Percentiles rank a stretch among this genome's conserved stretches.
These are phyloP conservation scores for Globisporangium megalacanthum DNA, from an alignment of 352 stramenopile genomes.

Conservation along the genomic window DNA sequence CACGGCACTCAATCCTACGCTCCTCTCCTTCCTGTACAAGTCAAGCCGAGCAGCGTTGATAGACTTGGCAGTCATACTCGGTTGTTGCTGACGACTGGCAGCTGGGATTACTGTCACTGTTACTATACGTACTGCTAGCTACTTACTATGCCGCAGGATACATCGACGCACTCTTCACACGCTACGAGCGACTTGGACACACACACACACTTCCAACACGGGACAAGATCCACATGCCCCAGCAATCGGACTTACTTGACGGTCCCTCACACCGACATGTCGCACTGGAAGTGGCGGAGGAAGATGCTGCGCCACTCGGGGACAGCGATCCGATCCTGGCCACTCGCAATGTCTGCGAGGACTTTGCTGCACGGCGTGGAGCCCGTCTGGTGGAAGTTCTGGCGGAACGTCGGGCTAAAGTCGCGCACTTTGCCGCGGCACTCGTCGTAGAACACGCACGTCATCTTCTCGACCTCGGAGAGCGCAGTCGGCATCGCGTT, in stretches of 20 bases:
- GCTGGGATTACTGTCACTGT: too few species aligned
- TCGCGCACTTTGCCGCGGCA: conserved; percentile 67
- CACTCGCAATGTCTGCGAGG: conserved; percentile 49
- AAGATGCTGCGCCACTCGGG: conserved; percentile 71
- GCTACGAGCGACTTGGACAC: too few species aligned
- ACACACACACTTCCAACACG: too few species aligned
- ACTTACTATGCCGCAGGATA: neutral
- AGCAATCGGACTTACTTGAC: too few species aligned
- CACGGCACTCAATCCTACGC: neutral
- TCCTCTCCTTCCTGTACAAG: neutral
- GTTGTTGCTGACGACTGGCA: too few species aligned
- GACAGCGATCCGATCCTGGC: conserved; percentile 56
- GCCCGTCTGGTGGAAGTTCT: conserved; percentile 53
- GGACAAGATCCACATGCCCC: too few species aligned
- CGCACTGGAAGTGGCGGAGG: conserved; percentile 57
- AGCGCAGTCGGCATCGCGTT: conserved; percentile 38
- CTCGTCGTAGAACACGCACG: conserved; percentile 84
- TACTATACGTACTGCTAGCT: neutral
- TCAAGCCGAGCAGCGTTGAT: neutral
- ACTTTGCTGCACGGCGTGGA: conserved; percentile 62
- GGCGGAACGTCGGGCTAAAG: conserved; percentile 55
- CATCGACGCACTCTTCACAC: neutral
- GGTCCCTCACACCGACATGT: neutral
- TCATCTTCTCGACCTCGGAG: conserved; percentile 85
- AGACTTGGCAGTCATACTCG: neutral